These are phyloP conservation scores for Craspedostauros australis DNA, from an alignment of 108 stramenopile genomes.

Conservation along the genomic window DNA sequence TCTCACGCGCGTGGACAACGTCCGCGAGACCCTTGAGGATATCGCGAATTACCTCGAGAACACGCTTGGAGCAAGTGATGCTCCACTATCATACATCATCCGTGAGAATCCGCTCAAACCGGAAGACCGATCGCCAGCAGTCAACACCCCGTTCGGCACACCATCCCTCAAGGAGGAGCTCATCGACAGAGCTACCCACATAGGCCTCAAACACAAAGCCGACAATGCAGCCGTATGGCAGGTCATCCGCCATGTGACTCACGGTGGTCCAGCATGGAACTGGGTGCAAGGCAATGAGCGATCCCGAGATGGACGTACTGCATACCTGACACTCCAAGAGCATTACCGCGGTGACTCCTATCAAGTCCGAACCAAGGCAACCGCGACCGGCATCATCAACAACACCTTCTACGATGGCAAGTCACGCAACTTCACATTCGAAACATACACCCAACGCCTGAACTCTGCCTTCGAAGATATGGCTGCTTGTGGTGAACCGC, in stretches of 20 bases:
- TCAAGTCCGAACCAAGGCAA: not conserved
- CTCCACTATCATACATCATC: too few relatives aligned
- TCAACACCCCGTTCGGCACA: constrained; percentile 2
- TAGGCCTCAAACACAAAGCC: not conserved
- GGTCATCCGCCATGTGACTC: constrained; percentile 14
- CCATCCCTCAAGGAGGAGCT: constrained; percentile 11
- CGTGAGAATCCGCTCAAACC: too few relatives aligned
- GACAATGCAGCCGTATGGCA: constrained; percentile 15
- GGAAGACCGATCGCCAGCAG: too few relatives aligned
- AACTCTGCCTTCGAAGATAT: constrained; percentile 11
- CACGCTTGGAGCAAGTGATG: too few relatives aligned
- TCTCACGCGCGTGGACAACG: too few relatives aligned
- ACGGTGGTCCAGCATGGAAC: too few relatives aligned
- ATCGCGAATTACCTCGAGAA: too few relatives aligned
- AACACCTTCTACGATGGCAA: constrained; percentile 8
- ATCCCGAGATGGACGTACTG: constrained; percentile 16
- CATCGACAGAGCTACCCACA: constrained; percentile 12
- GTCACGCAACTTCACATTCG: constrained; percentile 16
- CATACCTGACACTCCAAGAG: constrained; percentile 15
- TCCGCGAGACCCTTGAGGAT: too few relatives aligned
- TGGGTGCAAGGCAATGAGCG: constrained; percentile 4
- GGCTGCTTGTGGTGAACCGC: constrained; percentile 8
- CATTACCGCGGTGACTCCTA: constrained; percentile 11
- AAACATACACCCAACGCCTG: constrained; percentile 1
- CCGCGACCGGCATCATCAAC: not conserved